Percentiles rank a stretch among this genome's conserved stretches.
phyloP scores from a whole-genome alignment of 2,329 filamentous ascomycete species.

The Microcyclosporella mali region DNA sequence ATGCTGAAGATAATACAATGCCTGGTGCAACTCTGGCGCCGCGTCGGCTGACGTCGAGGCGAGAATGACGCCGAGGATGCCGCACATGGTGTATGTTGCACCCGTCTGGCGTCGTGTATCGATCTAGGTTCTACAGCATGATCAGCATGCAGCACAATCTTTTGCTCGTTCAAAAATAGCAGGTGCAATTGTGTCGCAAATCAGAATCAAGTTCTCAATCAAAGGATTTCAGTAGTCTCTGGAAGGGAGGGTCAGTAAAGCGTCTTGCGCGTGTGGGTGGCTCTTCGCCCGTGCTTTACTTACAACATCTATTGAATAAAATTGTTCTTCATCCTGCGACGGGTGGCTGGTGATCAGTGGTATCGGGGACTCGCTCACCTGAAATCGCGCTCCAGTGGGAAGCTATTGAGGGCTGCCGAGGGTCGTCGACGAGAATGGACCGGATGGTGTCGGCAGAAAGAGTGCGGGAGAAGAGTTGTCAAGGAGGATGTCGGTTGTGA shows the following conservation, averaged over 20 bases:
- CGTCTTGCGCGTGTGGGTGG: too few relatives aligned
- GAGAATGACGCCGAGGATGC: conserved; percentile 47
- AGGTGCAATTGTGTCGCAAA: conserved; percentile 1
- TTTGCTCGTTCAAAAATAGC: background rate
- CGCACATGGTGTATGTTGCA: conserved; percentile 39
- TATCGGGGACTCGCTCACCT: conserved; percentile 1
- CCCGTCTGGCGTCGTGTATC: conserved; percentile 2
- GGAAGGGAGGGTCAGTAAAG: too few relatives aligned
- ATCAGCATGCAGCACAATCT: conserved; percentile 4
- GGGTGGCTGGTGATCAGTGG: background rate
- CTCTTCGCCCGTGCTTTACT: too few relatives aligned
- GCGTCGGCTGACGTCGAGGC: conserved; percentile 35
- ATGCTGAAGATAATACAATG: conserved; percentile 42
- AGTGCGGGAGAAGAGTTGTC: background rate
- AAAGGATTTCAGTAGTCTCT: conserved; percentile 16
- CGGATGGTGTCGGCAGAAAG: background rate
- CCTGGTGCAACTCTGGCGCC: conserved; percentile 34
- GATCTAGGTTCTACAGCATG: background rate
- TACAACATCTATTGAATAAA: conserved; percentile 19
- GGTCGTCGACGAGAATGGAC: conserved; percentile 2
- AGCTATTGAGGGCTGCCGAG: background rate
- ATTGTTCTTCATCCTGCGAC: conserved; percentile 14
- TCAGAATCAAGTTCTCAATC: conserved; percentile 15
- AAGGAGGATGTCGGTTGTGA: background rate
- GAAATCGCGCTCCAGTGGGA: background rate